Evolutionary conservation across 805 yeast species (phyloP).

Genomic region (Kodamaea kaohsiungensis): DNA sequence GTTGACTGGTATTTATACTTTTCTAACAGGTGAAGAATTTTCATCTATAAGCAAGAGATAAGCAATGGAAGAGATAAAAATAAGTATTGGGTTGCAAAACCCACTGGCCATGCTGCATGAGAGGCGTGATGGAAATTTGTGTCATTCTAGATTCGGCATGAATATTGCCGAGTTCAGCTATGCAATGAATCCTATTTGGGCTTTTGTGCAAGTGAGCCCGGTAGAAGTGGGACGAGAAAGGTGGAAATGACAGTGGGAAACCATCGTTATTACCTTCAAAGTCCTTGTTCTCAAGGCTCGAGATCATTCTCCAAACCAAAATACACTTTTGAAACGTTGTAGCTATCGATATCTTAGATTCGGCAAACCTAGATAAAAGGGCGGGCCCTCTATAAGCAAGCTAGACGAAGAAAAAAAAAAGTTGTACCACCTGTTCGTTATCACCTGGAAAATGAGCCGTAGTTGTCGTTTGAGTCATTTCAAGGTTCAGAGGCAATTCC

Average conservation of each 20-base stretch:
- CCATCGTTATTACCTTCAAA: not conserved
- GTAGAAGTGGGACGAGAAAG: not conserved
- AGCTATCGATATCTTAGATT: not conserved
- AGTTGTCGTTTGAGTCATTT: no score
- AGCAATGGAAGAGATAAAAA: not conserved
- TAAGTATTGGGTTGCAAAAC: not conserved
- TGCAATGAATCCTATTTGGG: not conserved
- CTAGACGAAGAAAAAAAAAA: no score
- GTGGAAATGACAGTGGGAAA: not conserved
- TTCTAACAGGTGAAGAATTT: not conserved
- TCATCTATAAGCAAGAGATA: not conserved
- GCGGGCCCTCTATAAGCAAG: not conserved
- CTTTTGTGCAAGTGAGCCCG: not conserved
- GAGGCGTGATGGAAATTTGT: not conserved
- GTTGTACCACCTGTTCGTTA: not conserved
- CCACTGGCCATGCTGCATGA: not conserved
- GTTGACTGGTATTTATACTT: slow-evolving; percentile 8
- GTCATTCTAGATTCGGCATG: not conserved
- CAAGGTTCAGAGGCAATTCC: no score
- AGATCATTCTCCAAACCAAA: not conserved
- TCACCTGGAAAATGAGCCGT: not conserved
- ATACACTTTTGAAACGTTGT: not conserved
- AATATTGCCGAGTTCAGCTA: slow-evolving; percentile 7
- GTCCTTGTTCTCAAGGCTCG: not conserved
- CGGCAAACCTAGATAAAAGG: not conserved